These are phyloP conservation scores for Xylaria venustula DNA, from an alignment of 495 filamentous ascomycete species.

Conservation along the genomic window DNA sequence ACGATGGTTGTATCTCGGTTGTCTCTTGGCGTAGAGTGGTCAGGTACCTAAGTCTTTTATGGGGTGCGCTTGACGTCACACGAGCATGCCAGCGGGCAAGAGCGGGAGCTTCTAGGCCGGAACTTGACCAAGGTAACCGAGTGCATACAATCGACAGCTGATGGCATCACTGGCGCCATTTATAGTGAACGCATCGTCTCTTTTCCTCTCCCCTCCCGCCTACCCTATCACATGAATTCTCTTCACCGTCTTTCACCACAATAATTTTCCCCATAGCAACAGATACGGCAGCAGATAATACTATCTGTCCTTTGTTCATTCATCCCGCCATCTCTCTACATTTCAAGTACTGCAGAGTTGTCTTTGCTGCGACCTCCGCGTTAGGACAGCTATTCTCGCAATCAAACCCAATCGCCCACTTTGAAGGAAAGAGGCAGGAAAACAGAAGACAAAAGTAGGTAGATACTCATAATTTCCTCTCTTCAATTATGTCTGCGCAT, in stretches of 20 bases:
- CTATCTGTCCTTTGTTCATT: too few relatives aligned
- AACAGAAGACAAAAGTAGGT: background rate
- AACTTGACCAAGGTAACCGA: background rate
- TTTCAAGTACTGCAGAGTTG: too few relatives aligned
- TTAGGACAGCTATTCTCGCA: background rate
- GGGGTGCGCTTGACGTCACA: conserved; percentile 1
- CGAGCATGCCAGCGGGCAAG: background rate
- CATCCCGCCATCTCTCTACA: too few relatives aligned
- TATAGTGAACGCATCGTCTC: too few relatives aligned
- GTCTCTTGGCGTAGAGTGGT: background rate
- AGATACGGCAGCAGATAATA: too few relatives aligned
- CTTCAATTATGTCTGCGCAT: background rate
- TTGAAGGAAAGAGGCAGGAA: too few relatives aligned
- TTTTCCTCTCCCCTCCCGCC: background rate
- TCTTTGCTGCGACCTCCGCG: too few relatives aligned
- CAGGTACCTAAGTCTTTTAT: background rate
- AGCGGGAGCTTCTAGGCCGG: conserved; percentile 8
- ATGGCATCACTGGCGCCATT: conserved; percentile 1
- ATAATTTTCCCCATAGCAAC: background rate
- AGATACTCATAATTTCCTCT: background rate
- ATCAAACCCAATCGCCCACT: background rate
- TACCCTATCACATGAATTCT: background rate
- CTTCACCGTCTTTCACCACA: background rate
- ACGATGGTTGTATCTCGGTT: too few relatives aligned
- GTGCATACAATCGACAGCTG: conserved; percentile 1